Percentiles rank a stretch among this genome's conserved stretches.
phyloP scores from a whole-genome alignment of 106 monocot genomes.

The Dioscorea dumetorum region DNA sequence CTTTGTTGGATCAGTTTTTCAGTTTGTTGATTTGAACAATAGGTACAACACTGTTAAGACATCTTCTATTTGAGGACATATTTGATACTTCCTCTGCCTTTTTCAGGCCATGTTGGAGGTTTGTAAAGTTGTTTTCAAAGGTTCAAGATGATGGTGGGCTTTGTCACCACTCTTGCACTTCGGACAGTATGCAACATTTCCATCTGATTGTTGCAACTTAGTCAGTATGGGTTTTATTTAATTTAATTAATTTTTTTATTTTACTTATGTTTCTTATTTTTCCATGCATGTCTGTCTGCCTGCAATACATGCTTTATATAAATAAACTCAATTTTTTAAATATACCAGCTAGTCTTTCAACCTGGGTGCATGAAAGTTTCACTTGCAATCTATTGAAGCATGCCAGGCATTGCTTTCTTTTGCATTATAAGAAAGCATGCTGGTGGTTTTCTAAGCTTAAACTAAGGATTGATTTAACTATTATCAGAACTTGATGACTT shows the following conservation, averaged over 20 bases:
- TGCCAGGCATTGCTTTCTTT: too few relatives aligned
- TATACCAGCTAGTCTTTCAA: too few relatives aligned
- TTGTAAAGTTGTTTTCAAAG: constrained; percentile 60
- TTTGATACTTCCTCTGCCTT: constrained; percentile 39
- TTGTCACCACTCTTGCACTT: constrained; percentile 22
- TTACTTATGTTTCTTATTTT: not conserved
- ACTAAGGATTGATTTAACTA: too few relatives aligned
- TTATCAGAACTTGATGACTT: too few relatives aligned
- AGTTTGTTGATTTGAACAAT: too few relatives aligned
- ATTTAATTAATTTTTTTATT: not conserved
- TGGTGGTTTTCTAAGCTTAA: too few relatives aligned
- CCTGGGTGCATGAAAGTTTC: too few relatives aligned
- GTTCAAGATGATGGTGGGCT: constrained; percentile 42
- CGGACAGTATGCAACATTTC: constrained; percentile 23
- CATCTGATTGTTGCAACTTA: constrained; percentile 15
- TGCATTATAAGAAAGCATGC: too few relatives aligned
- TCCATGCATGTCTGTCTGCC: not conserved
- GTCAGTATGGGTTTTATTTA: constrained; percentile 3
- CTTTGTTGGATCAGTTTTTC: too few relatives aligned
- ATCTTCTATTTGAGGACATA: constrained; percentile 18
- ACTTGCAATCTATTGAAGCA: too few relatives aligned
- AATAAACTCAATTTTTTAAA: too few relatives aligned
- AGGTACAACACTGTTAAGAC: not conserved
- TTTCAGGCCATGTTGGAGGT: constrained; percentile 68
- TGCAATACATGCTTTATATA: too few relatives aligned